Conservation (phyloP, 352 stramenopile genomes). For the Phytophthora aleatoria region DNA sequence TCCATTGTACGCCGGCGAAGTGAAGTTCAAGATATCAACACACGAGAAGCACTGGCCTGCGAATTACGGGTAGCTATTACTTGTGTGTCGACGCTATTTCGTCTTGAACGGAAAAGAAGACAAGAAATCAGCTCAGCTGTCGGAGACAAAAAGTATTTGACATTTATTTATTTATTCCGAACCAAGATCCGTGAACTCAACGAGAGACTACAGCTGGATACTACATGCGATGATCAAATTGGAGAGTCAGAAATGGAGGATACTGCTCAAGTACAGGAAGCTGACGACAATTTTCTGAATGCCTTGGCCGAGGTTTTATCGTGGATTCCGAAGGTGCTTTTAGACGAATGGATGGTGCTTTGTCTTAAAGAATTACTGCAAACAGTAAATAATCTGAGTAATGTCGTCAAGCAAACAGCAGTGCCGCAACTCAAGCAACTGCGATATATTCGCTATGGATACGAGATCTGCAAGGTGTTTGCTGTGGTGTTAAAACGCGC, state of each 20-base stretch:
- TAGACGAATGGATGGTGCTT: conserved; percentile 62
- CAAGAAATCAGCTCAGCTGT: conserved; percentile 31
- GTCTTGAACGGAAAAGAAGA: conserved; percentile 54
- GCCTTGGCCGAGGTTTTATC: conserved; percentile 40
- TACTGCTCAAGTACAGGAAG: not conserved
- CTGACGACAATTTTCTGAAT: conserved; percentile 20
- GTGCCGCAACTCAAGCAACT: conserved; percentile 3
- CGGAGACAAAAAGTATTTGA: conserved; percentile 60
- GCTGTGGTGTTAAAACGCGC: conserved; percentile 41
- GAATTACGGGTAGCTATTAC: conserved; percentile 37
- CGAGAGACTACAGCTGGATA: conserved; percentile 22
- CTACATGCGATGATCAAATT: conserved; percentile 2
- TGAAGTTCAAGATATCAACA: conserved; percentile 10
- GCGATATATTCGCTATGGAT: conserved; percentile 15
- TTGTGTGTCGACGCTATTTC: conserved; percentile 54
- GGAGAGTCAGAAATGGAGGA: conserved; percentile 10
- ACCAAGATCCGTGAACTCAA: conserved; percentile 53
- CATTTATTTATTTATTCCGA: conserved; percentile 48
- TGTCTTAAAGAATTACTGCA: conserved; percentile 57
- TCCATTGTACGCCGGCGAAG: conserved; percentile 10
- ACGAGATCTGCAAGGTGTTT: conserved; percentile 43
- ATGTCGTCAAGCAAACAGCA: conserved; percentile 23
- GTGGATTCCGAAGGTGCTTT: conserved; percentile 43
- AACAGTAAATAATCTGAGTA: conserved; percentile 32
- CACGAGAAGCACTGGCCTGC: conserved; percentile 22